These are phyloP conservation scores for Magnaporthiopsis poae DNA, from an alignment of 2,329 filamentous ascomycete genomes.

Conservation along the genomic window DNA sequence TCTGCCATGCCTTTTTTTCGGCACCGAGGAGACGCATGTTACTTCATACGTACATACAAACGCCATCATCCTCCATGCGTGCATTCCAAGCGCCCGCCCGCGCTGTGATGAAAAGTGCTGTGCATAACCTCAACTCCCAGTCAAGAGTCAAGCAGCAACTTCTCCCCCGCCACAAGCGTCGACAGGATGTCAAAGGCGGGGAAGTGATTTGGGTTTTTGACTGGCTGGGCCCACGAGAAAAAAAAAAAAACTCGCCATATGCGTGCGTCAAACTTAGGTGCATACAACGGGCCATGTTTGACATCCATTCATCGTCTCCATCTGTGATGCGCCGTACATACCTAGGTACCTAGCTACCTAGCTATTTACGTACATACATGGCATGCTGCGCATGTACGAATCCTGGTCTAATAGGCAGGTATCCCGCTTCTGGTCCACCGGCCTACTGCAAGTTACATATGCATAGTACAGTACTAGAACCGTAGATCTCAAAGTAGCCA, in stretches of 20 bases:
- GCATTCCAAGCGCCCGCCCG: too few species aligned
- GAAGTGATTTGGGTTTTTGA: background rate
- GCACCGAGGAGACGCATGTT: background rate
- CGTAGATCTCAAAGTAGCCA: too few species aligned
- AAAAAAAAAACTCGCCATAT: background rate
- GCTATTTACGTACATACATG: background rate
- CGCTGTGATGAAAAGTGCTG: background rate
- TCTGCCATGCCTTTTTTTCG: background rate
- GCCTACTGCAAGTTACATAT: too few species aligned
- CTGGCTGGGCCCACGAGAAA: too few species aligned
- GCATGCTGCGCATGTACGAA: background rate
- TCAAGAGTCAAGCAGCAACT: background rate
- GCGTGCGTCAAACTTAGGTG: background rate
- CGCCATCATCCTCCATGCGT: too few species aligned
- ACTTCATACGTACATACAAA: too few species aligned
- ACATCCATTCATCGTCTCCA: background rate
- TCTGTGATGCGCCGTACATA: background rate
- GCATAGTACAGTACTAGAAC: too few species aligned
- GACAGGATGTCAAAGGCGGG: background rate
- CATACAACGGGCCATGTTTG: background rate
- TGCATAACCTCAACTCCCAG: background rate
- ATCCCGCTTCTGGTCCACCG: background rate
- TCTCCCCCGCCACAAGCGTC: background rate
- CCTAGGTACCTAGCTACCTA: background rate
- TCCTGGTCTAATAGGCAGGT: background rate